Base-by-base conservation (phyloP, 805 yeast species). In the Geotrichum ghanense region DNA sequence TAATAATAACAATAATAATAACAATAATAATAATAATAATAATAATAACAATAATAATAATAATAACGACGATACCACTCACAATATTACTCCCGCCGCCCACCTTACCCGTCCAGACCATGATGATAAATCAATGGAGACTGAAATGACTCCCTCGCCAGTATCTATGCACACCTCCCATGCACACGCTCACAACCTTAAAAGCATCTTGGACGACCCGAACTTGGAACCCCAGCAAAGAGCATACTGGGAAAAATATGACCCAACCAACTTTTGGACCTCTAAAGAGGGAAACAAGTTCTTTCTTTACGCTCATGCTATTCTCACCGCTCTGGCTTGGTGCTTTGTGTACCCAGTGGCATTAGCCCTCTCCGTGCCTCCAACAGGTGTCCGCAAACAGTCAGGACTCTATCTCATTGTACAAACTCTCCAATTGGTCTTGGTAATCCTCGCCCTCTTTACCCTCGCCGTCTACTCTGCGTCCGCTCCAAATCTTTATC, bases 201-300 rank as follows among this genome's bases (percentile, higher is more conserved):
- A 31, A n/a, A n/a, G 12, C 17, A 84, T 89, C 40, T 68, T 88
- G 42, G 67, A 78, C 22, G 60, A 73, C 49, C 81, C 83, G 1
- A 57, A 75, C 17, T 70, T 89, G 43, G 71, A 79, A 16, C 81
- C 89, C 0, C 83, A 78, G 41, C 95, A 88, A 62, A 67, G 78
- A 47, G 60, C 71, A 22, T 89, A 74, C 63, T 89, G 97, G 97
- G 79, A 78, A 43, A 60, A 64, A 22, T 89, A 88, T 64, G 78
- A 83, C 57, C 78, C 94, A 12, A 81, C 90, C 1, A 79, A 86
- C 2, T 88, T 73, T 61, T 78, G 85, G 65, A 78, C 75, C 5
- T 48, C 57, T 3, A 47, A 46, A 3, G 78, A 75, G 5, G 71
- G 77, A 2, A 71, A 72, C 52, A 73, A 76, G 48, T 49, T 69